Evolutionary conservation across 2,329 filamentous ascomycete species (phyloP).

Genomic region (Xylariaceae sp.): DNA sequence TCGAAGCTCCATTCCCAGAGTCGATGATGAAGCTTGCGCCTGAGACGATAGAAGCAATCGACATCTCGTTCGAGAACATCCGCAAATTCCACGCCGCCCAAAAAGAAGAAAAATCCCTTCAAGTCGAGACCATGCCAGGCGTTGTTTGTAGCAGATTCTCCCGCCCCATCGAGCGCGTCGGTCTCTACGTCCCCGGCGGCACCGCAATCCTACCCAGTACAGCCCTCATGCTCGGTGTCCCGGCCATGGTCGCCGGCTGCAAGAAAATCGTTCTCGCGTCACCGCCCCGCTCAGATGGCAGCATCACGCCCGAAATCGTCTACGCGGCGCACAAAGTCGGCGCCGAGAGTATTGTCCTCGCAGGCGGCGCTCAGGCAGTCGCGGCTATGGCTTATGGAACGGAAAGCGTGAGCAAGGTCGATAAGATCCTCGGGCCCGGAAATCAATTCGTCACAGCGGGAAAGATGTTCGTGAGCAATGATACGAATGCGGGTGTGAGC

Average conservation of each 20-base stretch:
- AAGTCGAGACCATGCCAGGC: slow-evolving; percentile 96
- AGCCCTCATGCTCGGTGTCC: slow-evolving; percentile 95
- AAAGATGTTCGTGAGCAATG: slow-evolving; percentile 98
- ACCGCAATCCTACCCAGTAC: slow-evolving; percentile 97
- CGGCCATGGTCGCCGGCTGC: slow-evolving; percentile 95
- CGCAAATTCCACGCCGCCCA: slow-evolving; percentile 90
- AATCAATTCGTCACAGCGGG: slow-evolving; percentile 98
- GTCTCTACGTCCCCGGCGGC: slow-evolving; percentile 90
- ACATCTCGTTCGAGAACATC: slow-evolving; percentile 91
- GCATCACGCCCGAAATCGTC: slow-evolving; percentile 92
- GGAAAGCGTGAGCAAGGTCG: slow-evolving; percentile 89
- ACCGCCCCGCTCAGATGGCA: slow-evolving; percentile 83
- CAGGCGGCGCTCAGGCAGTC: slow-evolving; percentile 91
- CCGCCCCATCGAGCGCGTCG: slow-evolving; percentile 90
- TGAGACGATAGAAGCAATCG: slow-evolving; percentile 89
- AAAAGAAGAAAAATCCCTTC: slow-evolving; percentile 73
- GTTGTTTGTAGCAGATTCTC: slow-evolving; percentile 92
- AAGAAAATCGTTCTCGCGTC: slow-evolving; percentile 91
- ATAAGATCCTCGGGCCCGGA: slow-evolving; percentile 96
- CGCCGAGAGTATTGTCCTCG: slow-evolving; percentile 91
- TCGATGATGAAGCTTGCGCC: slow-evolving; percentile 79
- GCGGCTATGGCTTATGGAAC: slow-evolving; percentile 98
- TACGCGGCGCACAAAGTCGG: slow-evolving; percentile 97
- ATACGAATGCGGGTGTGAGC: slow-evolving; percentile 89
- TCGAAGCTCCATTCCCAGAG: slow-evolving; percentile 82